Conservation (phyloP, 306 rosid genomes). For the cucumber (Cucumis sativus) region DNA sequence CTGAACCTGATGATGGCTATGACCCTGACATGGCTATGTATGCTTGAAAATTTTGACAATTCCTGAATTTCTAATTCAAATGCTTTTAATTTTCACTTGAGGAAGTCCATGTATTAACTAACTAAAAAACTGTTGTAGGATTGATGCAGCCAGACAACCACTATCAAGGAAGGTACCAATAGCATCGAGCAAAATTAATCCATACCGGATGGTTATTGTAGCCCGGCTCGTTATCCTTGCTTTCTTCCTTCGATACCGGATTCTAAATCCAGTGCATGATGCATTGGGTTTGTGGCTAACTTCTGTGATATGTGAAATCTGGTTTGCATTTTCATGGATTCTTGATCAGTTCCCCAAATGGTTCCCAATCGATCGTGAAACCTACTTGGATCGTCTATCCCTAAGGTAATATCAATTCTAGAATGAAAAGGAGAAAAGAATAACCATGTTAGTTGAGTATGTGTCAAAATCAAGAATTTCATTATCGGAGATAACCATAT, state of each 20-base stretch:
- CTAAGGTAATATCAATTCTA: conserved; percentile 30
- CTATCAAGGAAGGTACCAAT: conserved; percentile 88
- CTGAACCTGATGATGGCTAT: conserved; percentile 50
- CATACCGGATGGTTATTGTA: conserved; percentile 92
- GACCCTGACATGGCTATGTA: conserved; percentile 80
- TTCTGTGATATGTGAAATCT: conserved; percentile 77
- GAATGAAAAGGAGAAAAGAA: not conserved
- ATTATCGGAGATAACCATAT: not conserved
- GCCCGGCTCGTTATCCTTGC: conserved; percentile 65
- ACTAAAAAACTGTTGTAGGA: conserved; percentile 36
- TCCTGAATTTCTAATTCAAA: not conserved
- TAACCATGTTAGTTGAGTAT: not conserved
- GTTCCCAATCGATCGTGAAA: conserved; percentile 89
- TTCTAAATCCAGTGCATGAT: conserved; percentile 71
- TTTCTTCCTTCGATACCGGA: conserved; percentile 61
- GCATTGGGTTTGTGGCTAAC: conserved; percentile 84
- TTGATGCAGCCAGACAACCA: conserved; percentile 90
- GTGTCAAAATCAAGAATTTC: not conserved
- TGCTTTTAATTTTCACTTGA: not conserved
- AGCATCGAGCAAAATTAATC: conserved; percentile 84
- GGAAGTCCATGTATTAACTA: not conserved
- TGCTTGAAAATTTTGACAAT: not conserved
- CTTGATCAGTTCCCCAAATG: conserved; percentile 97
- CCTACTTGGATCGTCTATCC: conserved; percentile 86
- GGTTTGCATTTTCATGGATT: conserved; percentile 95